Conservation (phyloP, 2,329 filamentous ascomycete species). For the Aspergillus novofumigatus region DNA sequence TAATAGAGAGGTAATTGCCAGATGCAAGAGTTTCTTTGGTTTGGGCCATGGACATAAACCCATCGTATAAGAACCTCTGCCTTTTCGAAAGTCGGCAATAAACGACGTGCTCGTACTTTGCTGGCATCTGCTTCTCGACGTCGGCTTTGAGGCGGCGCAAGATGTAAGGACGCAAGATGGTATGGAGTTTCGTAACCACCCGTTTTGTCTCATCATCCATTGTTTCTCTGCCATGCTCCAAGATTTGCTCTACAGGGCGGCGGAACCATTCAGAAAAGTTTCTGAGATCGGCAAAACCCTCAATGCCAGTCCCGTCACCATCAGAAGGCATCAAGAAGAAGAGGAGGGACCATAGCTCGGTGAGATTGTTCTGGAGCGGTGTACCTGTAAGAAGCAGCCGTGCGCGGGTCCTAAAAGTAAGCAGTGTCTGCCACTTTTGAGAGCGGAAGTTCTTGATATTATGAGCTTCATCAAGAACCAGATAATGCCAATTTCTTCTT, state of each 20-base stretch:
- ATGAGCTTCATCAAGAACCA: conserved; percentile 96
- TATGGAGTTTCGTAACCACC: conserved; percentile 90
- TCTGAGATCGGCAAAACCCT: conserved; percentile 88
- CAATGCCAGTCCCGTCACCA: conserved; percentile 66
- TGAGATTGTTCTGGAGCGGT: conserved; percentile 92
- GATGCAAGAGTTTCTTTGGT: conserved; percentile 84
- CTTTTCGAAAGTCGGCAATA: conserved; percentile 93
- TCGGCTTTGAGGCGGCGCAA: conserved; percentile 89
- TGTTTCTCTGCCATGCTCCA: conserved; percentile 88
- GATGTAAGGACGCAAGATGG: conserved; percentile 87
- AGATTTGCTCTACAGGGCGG: conserved; percentile 89
- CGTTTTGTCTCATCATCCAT: conserved; percentile 91
- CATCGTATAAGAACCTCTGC: conserved; percentile 92
- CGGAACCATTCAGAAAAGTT: conserved; percentile 97
- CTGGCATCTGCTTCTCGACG: conserved; percentile 98
- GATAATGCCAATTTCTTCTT: conserved; percentile 90
- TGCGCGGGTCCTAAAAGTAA: conserved; percentile 87
- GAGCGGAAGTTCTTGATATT: conserved; percentile 99
- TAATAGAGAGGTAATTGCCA: conserved; percentile 95
- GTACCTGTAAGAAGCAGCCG: conserved; percentile 88
- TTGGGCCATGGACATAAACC: conserved; percentile 85
- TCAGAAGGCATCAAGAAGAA: conserved; percentile 95
- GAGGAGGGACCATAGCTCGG: conserved; percentile 92
- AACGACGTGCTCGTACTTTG: conserved; percentile 95
- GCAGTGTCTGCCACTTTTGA: conserved; percentile 89